A percentile compares a stretch with the other conserved stretches of the same genome.
phyloP scores from a whole-genome alignment of 768 basidiomycete genomes.

The Russula dissimulans region DNA sequence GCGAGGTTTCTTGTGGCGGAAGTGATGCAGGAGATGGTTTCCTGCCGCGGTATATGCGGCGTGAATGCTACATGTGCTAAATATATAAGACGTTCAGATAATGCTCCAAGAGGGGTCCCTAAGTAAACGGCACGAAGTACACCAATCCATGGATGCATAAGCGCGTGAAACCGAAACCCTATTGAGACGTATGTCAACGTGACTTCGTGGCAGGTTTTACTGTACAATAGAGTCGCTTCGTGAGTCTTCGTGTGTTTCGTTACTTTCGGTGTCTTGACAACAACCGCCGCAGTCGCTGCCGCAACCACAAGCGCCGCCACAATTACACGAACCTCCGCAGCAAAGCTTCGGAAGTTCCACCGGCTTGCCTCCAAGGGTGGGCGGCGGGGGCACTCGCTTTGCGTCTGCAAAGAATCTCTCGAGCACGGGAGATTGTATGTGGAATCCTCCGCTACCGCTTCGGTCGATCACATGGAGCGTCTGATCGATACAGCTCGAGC shows the following conservation, averaged over 20 bases:
- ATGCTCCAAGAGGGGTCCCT: neutral
- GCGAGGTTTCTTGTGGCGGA: neutral
- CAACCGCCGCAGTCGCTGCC: conserved; percentile 14
- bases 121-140: too few relatives aligned
- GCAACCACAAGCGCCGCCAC: conserved; percentile 17
- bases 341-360: conserved; percentile 20
- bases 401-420: conserved; percentile 18
- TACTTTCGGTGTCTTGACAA: neutral
- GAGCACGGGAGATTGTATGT: neutral
- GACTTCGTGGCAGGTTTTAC: neutral
- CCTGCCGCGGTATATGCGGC: neutral
- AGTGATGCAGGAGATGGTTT: neutral
- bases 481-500: conserved; percentile 16
- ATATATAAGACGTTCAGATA: conserved; percentile 4
- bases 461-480: conserved; percentile 11
- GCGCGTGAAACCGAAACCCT: too few relatives aligned
- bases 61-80: neutral
- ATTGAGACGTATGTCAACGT: neutral
- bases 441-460: neutral
- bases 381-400: conserved; percentile 15
- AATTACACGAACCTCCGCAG: conserved; percentile 18
- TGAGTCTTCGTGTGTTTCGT: neutral
- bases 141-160: too few relatives aligned
- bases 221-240: neutral
- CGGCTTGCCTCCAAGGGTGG: conserved; percentile 11